Base-by-base conservation (phyloP, 1,139 yeast genomes). In the Candida sojae region DNA sequence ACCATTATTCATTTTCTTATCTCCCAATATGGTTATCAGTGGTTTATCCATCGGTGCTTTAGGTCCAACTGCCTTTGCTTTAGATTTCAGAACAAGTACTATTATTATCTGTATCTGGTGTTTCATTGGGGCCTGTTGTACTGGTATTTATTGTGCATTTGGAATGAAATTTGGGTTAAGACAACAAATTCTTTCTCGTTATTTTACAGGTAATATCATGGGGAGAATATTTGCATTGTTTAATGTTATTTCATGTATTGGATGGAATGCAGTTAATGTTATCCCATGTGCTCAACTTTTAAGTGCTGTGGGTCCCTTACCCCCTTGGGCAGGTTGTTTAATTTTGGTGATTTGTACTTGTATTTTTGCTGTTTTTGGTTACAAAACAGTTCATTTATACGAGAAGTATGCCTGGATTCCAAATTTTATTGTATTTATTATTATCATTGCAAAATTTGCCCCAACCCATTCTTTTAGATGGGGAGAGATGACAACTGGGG, bases 401-500 rank as follows among this genome's bases (percentile, higher is more conserved):
- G 71, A 67, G 47, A 56, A 64, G 38, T 63, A 61, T 46, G 58
- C 66, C 5, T 64, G 70, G 66, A 56, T 67, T 36, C 72, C 71
- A 11, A 66, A 63, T 45, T 55, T 62, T 40, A 54, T 57, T 32
- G 59, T 67, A 28, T 65, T 63, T 53, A 51, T 67, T 33, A 57
- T 67, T 30, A 57, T 66, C 26, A 63, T 63, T 44, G 70, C 62
- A 4, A 57, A 67, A 42, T 56, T 66, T 45, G 44, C 63, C 13
- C 64, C 53, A 50, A 52, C 66, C 8, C 54, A 52, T 31, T 59
- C 56, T 21, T 67, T 67, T 52, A 56, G 57, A 3, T 57, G 61
- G 54, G 68, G 65, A 6, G 57, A 63, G n/a, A 61, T 73, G 72
- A 68, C 60, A 5, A 54, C 68, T 6, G 80, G 82, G 10, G 59